Evolutionary conservation across 495 filamentous ascomycete species (phyloP).

Genomic region (Aspergillus steynii): DNA sequence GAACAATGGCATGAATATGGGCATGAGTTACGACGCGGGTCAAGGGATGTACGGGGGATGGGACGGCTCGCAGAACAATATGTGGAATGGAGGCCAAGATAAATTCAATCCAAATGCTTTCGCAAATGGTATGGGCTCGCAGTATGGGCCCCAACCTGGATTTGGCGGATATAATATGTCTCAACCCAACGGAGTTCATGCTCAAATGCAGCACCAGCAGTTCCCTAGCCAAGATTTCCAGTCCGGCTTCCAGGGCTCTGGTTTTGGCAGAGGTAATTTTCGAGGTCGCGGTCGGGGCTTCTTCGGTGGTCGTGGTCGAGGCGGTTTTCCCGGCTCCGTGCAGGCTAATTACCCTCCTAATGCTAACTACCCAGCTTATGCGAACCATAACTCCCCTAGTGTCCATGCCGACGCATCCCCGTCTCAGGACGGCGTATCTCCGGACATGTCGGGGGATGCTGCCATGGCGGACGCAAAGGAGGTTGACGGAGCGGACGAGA

Average conservation of each 20-base stretch:
- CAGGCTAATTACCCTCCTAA: conserved; percentile 34
- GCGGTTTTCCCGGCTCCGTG: conserved; percentile 46
- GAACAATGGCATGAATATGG: conserved; percentile 87
- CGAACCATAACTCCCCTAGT: conserved; percentile 31
- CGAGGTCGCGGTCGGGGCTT: conserved; percentile 69
- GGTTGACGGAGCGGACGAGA: conserved; percentile 24
- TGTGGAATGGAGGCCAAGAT: conserved; percentile 74
- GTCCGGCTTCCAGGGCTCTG: conserved; percentile 63
- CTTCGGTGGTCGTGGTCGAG: conserved; percentile 54
- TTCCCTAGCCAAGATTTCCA: conserved; percentile 58
- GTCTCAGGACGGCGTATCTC: conserved; percentile 23
- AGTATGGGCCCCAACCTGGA: conserved; percentile 80
- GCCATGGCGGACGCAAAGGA: conserved; percentile 25
- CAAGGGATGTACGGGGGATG: conserved; percentile 65
- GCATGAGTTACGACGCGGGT: conserved; percentile 68
- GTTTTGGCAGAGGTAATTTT: conserved; percentile 55
- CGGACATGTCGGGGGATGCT: conserved; percentile 17
- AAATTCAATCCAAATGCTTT: conserved; percentile 67
- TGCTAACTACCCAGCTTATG: conserved; percentile 38
- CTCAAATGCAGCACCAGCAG: conserved; percentile 53
- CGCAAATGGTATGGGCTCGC: conserved; percentile 81
- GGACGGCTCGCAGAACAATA: conserved; percentile 59
- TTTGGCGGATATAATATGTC: conserved; percentile 72
- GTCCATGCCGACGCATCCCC: conserved; percentile 25
- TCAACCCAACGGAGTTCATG: conserved; percentile 55